Evolutionary conservation across 1,139 yeast genomes (phyloP), one percentile per base, ranked within the genome.

Genomic region (Candida frijolesensis): DNA sequence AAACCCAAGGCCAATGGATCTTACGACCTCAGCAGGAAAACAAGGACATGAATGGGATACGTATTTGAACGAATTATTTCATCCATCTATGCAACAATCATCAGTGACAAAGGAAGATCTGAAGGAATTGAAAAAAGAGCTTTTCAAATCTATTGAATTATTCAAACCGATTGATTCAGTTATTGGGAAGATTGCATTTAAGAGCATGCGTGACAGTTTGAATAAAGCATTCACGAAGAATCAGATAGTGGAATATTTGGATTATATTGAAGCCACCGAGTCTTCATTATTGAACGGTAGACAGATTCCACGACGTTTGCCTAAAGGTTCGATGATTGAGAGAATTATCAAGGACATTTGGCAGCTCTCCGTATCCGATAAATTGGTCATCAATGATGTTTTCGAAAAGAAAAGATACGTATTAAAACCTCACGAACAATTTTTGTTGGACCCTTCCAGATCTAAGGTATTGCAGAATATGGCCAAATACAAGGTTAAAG

Each of bases 291-390:
- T 22, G 41, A 44, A 29, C 12, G 12, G 47, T 52, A 25, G 49
- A 40, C 33, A 11, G n/a, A 25, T 12, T 9, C 29, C 37, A 1
- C 39, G 19, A 27, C 29, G 16, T 35, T 44, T 29, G 15, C 32
- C 47, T 4, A 64, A 65, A 47, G 42, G 48, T 6, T 48, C 51
- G n/a, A 49, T 65, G 35, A 46, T 60, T 10, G 45, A 60, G 10
- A 53, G 50, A 2, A 74, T 80, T 16, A 54, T 80, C 35, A 53
- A 58, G 9, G 63, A 68, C 12, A 57, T 71, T 9, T 82, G 85
- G 85, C 57, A 63, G 3, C 55, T 78, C 1, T 53, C 51, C n/a
- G 60, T 60, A 39, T 60, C 71, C 1, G 64, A 67, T 12, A 58
- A 66, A 34, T 55, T 71, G 12, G 58, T 70, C 0, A 67, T 70